Percentiles rank a stretch among this genome's conserved stretches.
These are phyloP conservation scores for Plasmodium relictum DNA, from an alignment of 169 alveolate species.

Conservation along the genomic window DNA sequence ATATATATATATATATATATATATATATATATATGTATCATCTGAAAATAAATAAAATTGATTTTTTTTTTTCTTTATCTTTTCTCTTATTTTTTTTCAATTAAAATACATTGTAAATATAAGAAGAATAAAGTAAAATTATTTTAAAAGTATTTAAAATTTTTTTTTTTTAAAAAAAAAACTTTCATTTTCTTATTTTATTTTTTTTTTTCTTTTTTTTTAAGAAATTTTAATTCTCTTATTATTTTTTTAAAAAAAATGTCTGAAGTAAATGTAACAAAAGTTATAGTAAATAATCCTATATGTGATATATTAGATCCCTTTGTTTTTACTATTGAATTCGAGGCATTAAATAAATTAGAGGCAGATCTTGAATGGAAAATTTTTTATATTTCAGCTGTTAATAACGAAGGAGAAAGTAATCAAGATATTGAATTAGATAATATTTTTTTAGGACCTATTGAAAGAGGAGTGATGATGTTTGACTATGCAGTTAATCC, in stretches of 20 bases:
- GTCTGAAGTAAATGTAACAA: slow-evolving; percentile 96
- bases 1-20: too few species aligned
- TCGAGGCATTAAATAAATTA: slow-evolving; percentile 93
- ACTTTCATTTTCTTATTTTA: background rate
- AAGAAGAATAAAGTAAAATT: too few species aligned
- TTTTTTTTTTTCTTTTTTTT: too few species aligned
- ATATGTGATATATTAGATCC: slow-evolving; percentile 93
- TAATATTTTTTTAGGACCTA: slow-evolving; percentile 95
- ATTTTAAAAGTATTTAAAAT: background rate
- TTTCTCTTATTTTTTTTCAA: background rate
- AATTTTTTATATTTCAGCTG: slow-evolving; percentile 89
- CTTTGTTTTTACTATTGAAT: slow-evolving; percentile 93
- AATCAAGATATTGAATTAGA: slow-evolving; percentile 95
- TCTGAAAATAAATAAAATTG: too few species aligned
- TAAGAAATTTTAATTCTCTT: too few species aligned
- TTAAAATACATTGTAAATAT: too few species aligned
- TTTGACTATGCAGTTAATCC: slow-evolving; percentile 94
- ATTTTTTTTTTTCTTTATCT: too few species aligned
- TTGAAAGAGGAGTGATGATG: slow-evolving; percentile 94
- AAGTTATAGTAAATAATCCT: slow-evolving; percentile 93
- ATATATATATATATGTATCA: too few species aligned
- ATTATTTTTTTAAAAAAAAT: slow-evolving; percentile 80
- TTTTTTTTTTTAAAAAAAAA: background rate
- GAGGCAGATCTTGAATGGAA: slow-evolving; percentile 95
- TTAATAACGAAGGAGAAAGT: slow-evolving; percentile 82